Percentiles rank a stretch among this genome's conserved stretches.
phyloP scores from a whole-genome alignment of 805 yeast genomes.

The Saccharomycopsis malanga region DNA sequence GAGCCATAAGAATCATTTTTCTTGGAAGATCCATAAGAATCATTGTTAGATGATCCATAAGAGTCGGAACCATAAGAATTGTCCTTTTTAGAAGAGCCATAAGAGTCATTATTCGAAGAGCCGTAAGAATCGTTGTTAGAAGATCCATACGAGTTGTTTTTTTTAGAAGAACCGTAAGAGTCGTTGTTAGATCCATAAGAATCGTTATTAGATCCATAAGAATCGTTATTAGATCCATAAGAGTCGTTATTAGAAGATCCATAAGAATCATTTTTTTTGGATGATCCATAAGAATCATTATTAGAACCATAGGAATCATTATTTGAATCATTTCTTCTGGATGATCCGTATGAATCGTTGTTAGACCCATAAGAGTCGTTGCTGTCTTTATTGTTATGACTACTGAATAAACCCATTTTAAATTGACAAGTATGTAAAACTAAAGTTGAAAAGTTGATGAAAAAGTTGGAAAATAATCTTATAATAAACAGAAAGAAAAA shows the following conservation, averaged over 20 bases:
- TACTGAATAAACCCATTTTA: not conserved
- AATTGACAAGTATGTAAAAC: not conserved
- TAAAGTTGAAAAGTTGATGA: not conserved
- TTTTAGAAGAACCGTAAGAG: slow-evolving; percentile 26
- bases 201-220: slow-evolving; percentile 29
- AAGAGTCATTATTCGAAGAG: slow-evolving; percentile 19
- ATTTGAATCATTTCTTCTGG: slow-evolving; percentile 23
- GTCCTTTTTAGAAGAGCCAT: slow-evolving; percentile 23
- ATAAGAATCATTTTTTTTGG: slow-evolving; percentile 21
- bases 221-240: slow-evolving; percentile 30
- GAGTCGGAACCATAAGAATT: no score
- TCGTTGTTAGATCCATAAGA: slow-evolving; percentile 27
- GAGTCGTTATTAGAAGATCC: slow-evolving; percentile 23
- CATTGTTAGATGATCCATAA: slow-evolving; percentile 30
- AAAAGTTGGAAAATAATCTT: not conserved
- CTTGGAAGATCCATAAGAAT: slow-evolving; percentile 28
- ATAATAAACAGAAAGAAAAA: not conserved
- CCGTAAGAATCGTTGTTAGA: slow-evolving; percentile 24
- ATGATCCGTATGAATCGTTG: slow-evolving; percentile 16
- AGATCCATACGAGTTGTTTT: slow-evolving; percentile 21
- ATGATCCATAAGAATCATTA: slow-evolving; percentile 10
- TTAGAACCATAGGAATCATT: slow-evolving; percentile 24
- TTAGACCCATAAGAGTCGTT: slow-evolving; percentile 16
- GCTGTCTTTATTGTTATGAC: slow-evolving; percentile 25
- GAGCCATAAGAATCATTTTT: slow-evolving; percentile 19